Evolutionary conservation across 1,284 basidiomycete genomes (phyloP), one percentile per base, ranked within the genome.

Genomic region (Tetrapyrgos nigripes): DNA sequence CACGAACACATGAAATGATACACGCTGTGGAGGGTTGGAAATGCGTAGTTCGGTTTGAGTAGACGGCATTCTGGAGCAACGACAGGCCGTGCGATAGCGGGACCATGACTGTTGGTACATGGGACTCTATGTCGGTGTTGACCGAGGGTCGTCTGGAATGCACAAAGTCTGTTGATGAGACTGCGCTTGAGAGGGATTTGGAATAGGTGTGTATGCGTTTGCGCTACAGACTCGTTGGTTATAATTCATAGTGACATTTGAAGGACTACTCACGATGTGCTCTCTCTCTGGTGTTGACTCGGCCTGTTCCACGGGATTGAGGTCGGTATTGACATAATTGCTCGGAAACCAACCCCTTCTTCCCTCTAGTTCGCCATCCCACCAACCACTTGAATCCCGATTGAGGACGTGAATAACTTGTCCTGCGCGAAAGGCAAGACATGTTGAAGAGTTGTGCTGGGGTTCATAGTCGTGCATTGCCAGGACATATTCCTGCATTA

Each of bases 291-390:
- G 61, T 54, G 54, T 54, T 37, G 21, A 56, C 63, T 79, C 64
- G 53, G 83, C 81, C 62, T 87, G 84, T 64, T 88, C 86, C 28
- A 83, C 80, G 53, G 77, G 64, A 44, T 73, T 70, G 35, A 76
- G 66, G 62, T 89, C 86, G 24, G 81, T 76, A 64, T 86, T 87
- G 58, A 92, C 91, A 75, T 93, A 93, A 73, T 94, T 94, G 70
- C 93, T 95, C n/a, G 97, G 97, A 74, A 98, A 98, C 97, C 97
- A 99, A n/a, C 97, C 97, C 66, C 95, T 79, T 55, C 88, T 77
- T 4, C 86, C 89, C 52, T 91, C 90, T 21, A 97, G 76, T 75
- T 98, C 95, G 10, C 97, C 97, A 70, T 99, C 96, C 97, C 97
- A 98, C 97, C 97, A 99, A 0, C 97, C 97, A 61, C 91, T 94